A percentile compares a stretch with the other conserved stretches of the same genome.
Evolutionary conservation across 495 filamentous ascomycete genomes (phyloP).

Genomic region (Penicillium steckii): DNA sequence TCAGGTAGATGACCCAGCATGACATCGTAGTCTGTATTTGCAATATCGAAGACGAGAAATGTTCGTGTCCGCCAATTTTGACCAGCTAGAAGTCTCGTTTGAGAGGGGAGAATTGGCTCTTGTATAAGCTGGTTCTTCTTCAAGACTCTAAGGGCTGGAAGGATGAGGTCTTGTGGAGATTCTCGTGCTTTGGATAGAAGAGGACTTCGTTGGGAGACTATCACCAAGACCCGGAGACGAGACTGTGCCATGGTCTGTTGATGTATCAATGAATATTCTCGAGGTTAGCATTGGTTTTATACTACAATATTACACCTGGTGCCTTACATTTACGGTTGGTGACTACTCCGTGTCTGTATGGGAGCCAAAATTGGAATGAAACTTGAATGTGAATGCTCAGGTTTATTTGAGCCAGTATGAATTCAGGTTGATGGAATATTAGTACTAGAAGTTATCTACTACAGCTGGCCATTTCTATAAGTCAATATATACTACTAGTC

Average conservation of each 20-base stretch:
- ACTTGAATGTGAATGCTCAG: too few species aligned
- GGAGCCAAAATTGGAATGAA: too few species aligned
- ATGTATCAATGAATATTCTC: too few species aligned
- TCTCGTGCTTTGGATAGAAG: conserved; percentile 15
- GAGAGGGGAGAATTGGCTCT: neutral
- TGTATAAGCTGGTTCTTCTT: conserved; percentile 8
- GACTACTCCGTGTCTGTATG: too few species aligned
- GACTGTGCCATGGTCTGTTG: conserved; percentile 9
- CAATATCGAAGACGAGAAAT: conserved; percentile 29
- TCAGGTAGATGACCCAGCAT: conserved; percentile 27
- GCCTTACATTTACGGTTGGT: too few species aligned
- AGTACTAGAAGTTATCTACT: too few species aligned
- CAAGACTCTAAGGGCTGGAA: conserved; percentile 17
- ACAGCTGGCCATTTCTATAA: too few species aligned
- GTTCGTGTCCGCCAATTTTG: conserved; percentile 25
- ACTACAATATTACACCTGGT: too few species aligned
- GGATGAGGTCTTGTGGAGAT: conserved; percentile 19
- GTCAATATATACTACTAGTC: too few species aligned
- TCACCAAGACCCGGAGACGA: conserved; percentile 20
- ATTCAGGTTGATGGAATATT: too few species aligned
- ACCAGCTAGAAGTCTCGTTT: conserved; percentile 20
- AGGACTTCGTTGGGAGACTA: conserved; percentile 26
- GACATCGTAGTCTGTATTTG: conserved; percentile 21
- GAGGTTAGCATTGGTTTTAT: too few species aligned
- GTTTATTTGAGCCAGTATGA: too few species aligned